phyloP scores from a whole-genome alignment of 306 rosid species.

The Cicer cuneatum region DNA sequence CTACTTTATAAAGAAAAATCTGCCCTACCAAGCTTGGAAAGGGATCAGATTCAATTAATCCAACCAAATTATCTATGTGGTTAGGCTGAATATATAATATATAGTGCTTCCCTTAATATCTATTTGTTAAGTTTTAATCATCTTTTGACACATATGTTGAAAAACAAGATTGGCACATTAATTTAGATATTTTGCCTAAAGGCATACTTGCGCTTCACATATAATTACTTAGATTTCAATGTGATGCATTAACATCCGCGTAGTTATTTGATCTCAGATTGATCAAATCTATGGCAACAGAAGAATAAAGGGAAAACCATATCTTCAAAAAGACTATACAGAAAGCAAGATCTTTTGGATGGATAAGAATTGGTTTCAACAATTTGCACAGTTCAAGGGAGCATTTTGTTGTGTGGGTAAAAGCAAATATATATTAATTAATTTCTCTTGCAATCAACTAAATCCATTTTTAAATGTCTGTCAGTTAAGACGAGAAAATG shows the following conservation, averaged over 20 bases:
- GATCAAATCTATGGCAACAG: background rate
- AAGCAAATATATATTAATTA: too few species aligned
- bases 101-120: conserved; percentile 21
- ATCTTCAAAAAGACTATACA: conserved; percentile 30
- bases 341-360: conserved; percentile 32
- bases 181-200: conserved; percentile 39
- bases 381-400: background rate
- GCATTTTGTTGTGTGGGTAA: background rate
- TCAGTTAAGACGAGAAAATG: too few species aligned
- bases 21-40: conserved; percentile 10
- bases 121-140: conserved; percentile 5
- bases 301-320: conserved; percentile 30
- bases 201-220: conserved; percentile 25
- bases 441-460: too few species aligned
- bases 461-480: too few species aligned
- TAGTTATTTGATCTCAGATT: too few species aligned
- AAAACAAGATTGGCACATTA: conserved; percentile 24
- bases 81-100: conserved; percentile 16
- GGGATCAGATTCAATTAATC: conserved; percentile 39
- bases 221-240: too few species aligned
- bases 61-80: conserved; percentile 32
- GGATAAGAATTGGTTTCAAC: conserved; percentile 56
- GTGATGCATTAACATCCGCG: too few species aligned
- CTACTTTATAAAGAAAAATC: conserved; percentile 17
- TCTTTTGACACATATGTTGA: background rate